Evolutionary conservation across 768 basidiomycete genomes (phyloP), one percentile per base, ranked within the genome.

Genomic region (Xerocomus brunneocitrinus): DNA sequence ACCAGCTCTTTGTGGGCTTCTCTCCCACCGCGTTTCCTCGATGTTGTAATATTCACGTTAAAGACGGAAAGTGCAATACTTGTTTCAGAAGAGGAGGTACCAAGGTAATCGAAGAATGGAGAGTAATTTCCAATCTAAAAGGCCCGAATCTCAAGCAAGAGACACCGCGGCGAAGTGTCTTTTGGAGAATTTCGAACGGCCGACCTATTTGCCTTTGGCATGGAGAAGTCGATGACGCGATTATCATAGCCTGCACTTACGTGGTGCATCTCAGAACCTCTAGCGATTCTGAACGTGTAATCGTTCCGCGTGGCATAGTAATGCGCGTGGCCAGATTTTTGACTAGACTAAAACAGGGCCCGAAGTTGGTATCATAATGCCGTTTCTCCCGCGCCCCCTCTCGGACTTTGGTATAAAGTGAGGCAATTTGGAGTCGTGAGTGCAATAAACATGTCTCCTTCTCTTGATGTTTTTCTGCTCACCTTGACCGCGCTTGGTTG

Each of bases 101-200:
- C 43, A 58, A 54, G 46, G 60, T 56, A 58, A 62, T 59, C 48
- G 57, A 57, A 64, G 55, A 42, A 46, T 32, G 39, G 41, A 47
- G 35, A 35, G 28, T 28, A 64, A 62, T 64, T 59, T 47, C 32
- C 42, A 64, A 61, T 55, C 57, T 31, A 31, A 48, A 61, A 43
- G 13, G 31, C 30, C 59, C 44, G 49, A 55, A 56, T 50, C 53
- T 49, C 19, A 41, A 34, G 24, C 56, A 52, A 65, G 57, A 62
- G 62, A 65, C 56, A 65, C 65, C 64, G 65, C 64, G 64, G 65
- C 52, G 62, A 67, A 60, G 56, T 25, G 47, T 35, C 44, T 39
- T 41, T 14, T 19, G 19, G 43, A 49, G 44, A 61, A 39, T 32
- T 63, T 54, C 44, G 47, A 55, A 48, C 25, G 35, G 56, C 34